phyloP scores from a whole-genome alignment of 495 filamentous ascomycete genomes.

The Penicillium malachiteum region DNA sequence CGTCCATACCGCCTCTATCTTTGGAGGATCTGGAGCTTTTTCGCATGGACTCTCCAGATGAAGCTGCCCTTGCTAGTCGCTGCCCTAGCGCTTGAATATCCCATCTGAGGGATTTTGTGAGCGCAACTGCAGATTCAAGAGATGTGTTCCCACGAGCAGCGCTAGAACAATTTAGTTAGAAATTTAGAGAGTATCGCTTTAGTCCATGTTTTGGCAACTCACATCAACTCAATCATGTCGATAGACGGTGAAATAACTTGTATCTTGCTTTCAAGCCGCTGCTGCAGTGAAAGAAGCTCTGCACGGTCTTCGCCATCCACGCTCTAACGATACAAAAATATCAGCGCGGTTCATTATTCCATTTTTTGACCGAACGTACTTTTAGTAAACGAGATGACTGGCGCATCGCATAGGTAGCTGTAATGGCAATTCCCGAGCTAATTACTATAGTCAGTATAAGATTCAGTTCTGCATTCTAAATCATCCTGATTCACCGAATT shows the following conservation, averaged over 20 bases:
- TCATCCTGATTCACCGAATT: conserved; percentile 52
- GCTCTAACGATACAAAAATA: conserved; percentile 42
- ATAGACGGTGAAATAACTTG: conserved; percentile 89
- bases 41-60: conserved; percentile 60
- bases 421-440: conserved; percentile 85
- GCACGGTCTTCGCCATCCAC: conserved; percentile 67
- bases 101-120: conserved; percentile 82
- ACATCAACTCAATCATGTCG: conserved; percentile 93
- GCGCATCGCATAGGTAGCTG: conserved; percentile 78
- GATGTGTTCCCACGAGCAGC: conserved; percentile 94
- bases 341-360: conserved; percentile 13
- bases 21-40: conserved; percentile 49
- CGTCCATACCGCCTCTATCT: conserved; percentile 47
- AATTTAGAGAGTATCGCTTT: background rate
- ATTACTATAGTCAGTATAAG: conserved; percentile 4
- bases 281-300: conserved; percentile 70
- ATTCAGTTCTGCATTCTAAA: background rate
- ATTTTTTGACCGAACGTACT: conserved; percentile 39
- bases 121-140: conserved; percentile 80
- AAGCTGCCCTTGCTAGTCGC: conserved; percentile 67
- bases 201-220: conserved; percentile 21
- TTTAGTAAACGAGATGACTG: conserved; percentile 81
- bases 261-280: conserved; percentile 79
- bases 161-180: conserved; percentile 36
- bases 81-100: conserved; percentile 85